Base-by-base conservation (phyloP, 1,139 yeast species). In the Zygosaccharomyces sapae region DNA sequence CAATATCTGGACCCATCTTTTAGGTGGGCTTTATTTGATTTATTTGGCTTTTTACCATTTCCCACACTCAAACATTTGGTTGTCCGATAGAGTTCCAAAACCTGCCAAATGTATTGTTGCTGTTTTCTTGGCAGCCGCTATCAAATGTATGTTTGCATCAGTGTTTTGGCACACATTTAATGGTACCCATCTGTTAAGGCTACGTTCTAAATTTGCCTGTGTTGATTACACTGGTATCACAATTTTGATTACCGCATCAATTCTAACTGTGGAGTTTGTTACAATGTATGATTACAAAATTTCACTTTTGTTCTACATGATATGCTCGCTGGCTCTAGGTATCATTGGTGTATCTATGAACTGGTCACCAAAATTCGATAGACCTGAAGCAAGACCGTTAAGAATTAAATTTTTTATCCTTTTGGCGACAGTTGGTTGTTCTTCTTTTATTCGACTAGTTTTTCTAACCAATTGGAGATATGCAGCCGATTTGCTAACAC, bases 151-250 rank as follows among this genome's bases (percentile, higher is more conserved):
- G 48, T 53, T 79, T 4, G 83, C 92, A 45, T 87, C 96, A 0
- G 80, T 84, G 3, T 71, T 83, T 25, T 92, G 97, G 97, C 98
- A 92, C 68, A 86, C 97, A 1, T 90, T 88, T 66, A 80, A 86
- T 49, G 84, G 89, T 53, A 85, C 89, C 55, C 81, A 94, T 16
- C 76, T 77, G 48, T 69, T 84, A 42, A 69, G 75, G 20, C 68
- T 81, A 48, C 76, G 96, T 63, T 75, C 82, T 53, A 77, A 79
- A 49, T 87, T 86, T 68, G 96, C 97, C 0, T 92, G 98, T 67
- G 81, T 90, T 41, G 98, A 92, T 69, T 92, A 92, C 66, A 85
- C 96, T 6, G 98, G 98, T 1, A 92, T 92, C 56, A 88, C 97
- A 0, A 77, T 89, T 9, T 72, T 92, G 52, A 89, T 92, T 56